Percentiles rank a stretch among this genome's conserved stretches.
These are phyloP conservation scores for Scedosporium apiospermum DNA, from an alignment of 2,329 filamentous ascomycete species.

Conservation along the genomic window DNA sequence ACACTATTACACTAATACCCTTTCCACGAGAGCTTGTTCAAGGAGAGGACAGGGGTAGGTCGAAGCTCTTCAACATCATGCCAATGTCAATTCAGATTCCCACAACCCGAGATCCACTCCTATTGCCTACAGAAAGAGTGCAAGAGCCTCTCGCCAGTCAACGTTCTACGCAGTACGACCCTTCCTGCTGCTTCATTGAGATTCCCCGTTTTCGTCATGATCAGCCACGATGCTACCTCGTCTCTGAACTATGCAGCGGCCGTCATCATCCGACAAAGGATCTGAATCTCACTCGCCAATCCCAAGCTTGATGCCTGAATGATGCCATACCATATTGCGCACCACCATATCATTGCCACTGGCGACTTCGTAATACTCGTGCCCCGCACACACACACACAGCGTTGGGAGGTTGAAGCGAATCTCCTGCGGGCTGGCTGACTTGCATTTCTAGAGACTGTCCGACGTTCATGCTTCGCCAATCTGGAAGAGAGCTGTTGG, in stretches of 20 bases:
- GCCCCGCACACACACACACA: not conserved
- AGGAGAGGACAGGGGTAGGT: not conserved
- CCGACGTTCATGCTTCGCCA: not conserved
- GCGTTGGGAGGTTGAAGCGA: not conserved
- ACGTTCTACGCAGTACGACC: too few relatives aligned
- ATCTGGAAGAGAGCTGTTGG: not conserved
- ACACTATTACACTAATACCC: not conserved
- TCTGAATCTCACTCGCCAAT: not conserved
- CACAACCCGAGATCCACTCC: too few relatives aligned
- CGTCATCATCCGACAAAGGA: not conserved
- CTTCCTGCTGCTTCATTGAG: not conserved
- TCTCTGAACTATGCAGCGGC: not conserved
- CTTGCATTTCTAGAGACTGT: not conserved
- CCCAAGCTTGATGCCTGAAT: slow-evolving; percentile 3
- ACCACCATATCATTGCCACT: not conserved
- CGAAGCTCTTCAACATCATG: not conserved
- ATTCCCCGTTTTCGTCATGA: slow-evolving; percentile 1
- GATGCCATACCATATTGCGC: not conserved
- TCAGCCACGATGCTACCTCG: slow-evolving; percentile 3
- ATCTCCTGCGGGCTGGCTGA: not conserved
- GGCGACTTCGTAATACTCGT: not conserved
- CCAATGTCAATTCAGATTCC: too few relatives aligned
- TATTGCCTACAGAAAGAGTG: not conserved
- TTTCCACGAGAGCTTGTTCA: not conserved
- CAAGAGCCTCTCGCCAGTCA: not conserved